phyloP scores from a whole-genome alignment of 2,329 filamentous ascomycete species.

The Beauveria sp. region DNA sequence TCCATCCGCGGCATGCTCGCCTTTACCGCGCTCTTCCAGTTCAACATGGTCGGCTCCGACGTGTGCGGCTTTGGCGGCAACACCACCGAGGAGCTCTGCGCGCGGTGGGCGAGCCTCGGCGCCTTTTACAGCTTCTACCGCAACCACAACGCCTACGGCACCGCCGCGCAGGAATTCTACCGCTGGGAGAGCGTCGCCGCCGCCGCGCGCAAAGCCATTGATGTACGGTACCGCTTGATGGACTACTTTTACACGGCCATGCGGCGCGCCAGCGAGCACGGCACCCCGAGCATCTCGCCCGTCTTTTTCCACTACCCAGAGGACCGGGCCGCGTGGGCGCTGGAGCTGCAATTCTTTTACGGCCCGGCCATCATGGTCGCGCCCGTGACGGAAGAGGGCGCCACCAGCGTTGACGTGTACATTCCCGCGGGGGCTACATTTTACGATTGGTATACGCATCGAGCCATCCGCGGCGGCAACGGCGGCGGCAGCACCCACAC shows the following conservation, averaged over 20 bases:
- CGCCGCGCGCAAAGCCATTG: conserved; percentile 59
- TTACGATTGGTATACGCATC: conserved; percentile 42
- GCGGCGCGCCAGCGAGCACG: conserved; percentile 50
- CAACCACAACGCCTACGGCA: conserved; percentile 48
- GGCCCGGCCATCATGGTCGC: conserved; percentile 36
- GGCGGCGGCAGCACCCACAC: conserved; percentile 25
- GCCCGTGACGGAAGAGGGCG: conserved; percentile 35
- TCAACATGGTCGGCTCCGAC: conserved; percentile 64
- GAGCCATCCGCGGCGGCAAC: conserved; percentile 41
- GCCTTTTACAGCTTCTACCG: conserved; percentile 63
- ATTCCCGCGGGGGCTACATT: conserved; percentile 38
- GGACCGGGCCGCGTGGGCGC: conserved; percentile 31
- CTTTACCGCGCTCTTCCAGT: conserved; percentile 58
- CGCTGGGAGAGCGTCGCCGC: conserved; percentile 52
- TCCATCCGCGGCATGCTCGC: conserved; percentile 52
- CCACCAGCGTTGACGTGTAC: conserved; percentile 35
- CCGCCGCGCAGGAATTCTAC: conserved; percentile 55
- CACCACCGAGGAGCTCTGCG: conserved; percentile 53
- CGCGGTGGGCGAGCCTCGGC: conserved; percentile 58
- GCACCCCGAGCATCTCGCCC: conserved; percentile 64
- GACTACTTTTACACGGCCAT: conserved; percentile 71
- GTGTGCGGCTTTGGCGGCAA: conserved; percentile 69
- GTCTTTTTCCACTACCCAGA: conserved; percentile 60
- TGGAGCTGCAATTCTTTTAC: conserved; percentile 41
- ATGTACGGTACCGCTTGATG: conserved; percentile 60